Conservation (phyloP, 768 basidiomycete genomes). For the Mycena kentingensis region DNA sequence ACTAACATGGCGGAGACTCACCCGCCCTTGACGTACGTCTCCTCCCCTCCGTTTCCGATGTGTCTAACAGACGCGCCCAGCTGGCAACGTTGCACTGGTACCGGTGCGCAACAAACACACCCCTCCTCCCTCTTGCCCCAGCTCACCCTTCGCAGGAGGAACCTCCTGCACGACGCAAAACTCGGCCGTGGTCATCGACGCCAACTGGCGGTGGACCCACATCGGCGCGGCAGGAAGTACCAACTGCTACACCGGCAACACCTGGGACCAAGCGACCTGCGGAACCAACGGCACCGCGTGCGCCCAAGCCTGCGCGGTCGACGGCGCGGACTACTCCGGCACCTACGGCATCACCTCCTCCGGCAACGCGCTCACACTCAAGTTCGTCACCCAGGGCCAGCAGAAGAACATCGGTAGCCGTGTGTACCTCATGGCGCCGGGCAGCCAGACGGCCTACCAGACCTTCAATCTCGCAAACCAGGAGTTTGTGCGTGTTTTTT, state of each 20-base stretch:
- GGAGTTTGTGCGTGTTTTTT: too few relatives aligned
- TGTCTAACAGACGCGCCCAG: too few relatives aligned
- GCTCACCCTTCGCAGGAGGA: constrained; percentile 47
- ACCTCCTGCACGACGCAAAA: constrained; percentile 43
- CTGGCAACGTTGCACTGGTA: too few relatives aligned
- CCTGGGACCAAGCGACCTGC: constrained; percentile 56
- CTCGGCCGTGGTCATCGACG: constrained; percentile 49
- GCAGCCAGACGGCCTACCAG: constrained; percentile 46
- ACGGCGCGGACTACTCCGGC: constrained; percentile 49
- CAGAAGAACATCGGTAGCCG: constrained; percentile 43
- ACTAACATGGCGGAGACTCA: constrained; percentile 50
- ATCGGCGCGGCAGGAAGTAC: constrained; percentile 36
- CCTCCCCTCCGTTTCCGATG: too few relatives aligned
- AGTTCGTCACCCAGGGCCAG: constrained; percentile 55
- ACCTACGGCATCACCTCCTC: constrained; percentile 56
- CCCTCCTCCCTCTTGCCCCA: too few relatives aligned
- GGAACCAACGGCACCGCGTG: constrained; percentile 32
- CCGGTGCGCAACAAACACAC: too few relatives aligned
- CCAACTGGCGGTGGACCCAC: constrained; percentile 59
- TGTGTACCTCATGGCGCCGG: constrained; percentile 50
- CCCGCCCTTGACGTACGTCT: too few relatives aligned
- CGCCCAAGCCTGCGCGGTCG: constrained; percentile 35
- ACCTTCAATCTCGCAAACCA: constrained; percentile 51
- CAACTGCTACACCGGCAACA: constrained; percentile 59
- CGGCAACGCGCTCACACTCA: constrained; percentile 49